These are phyloP conservation scores for Talaromyces adpressus DNA, from an alignment of 495 filamentous ascomycete genomes.

Conservation along the genomic window DNA sequence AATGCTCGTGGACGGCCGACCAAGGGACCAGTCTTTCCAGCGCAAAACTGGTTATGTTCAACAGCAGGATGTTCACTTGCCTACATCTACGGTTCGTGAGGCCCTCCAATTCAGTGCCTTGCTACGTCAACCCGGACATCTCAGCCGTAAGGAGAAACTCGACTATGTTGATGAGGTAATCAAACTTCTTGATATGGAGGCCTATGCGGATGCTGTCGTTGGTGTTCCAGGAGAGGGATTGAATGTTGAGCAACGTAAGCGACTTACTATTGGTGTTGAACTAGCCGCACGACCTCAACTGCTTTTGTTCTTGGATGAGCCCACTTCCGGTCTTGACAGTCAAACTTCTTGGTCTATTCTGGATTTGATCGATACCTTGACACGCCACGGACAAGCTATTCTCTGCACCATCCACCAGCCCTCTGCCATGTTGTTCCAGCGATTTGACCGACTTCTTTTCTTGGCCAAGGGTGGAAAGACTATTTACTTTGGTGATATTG, in stretches of 20 bases:
- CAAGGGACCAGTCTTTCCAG: constrained; percentile 72
- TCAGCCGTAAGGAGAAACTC: constrained; percentile 65
- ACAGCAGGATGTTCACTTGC: constrained; percentile 85
- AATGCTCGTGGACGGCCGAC: constrained; percentile 75
- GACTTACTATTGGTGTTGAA: constrained; percentile 82
- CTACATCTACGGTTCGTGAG: constrained; percentile 75
- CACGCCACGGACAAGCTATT: constrained; percentile 78
- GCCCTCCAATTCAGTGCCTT: constrained; percentile 78
- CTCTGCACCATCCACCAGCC: constrained; percentile 94
- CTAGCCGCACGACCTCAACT: constrained; percentile 78
- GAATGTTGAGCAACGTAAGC: constrained; percentile 86
- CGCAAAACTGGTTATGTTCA: constrained; percentile 91
- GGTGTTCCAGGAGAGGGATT: constrained; percentile 83
- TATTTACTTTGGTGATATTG: constrained; percentile 82
- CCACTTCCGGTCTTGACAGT: constrained; percentile 76
- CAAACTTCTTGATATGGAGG: constrained; percentile 79
- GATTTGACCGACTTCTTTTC: constrained; percentile 85
- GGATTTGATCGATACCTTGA: constrained; percentile 70
- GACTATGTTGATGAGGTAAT: constrained; percentile 89
- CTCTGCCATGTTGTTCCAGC: constrained; percentile 81
- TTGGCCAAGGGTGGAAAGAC: constrained; percentile 68
- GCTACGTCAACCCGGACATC: constrained; percentile 70
- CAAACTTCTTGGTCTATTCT: constrained; percentile 85
- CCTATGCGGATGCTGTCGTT: constrained; percentile 81
- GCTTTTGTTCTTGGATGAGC: constrained; percentile 84